Evolutionary conservation across 2,329 filamentous ascomycete species (phyloP).

Genomic region (Curvularia eragrostidis): DNA sequence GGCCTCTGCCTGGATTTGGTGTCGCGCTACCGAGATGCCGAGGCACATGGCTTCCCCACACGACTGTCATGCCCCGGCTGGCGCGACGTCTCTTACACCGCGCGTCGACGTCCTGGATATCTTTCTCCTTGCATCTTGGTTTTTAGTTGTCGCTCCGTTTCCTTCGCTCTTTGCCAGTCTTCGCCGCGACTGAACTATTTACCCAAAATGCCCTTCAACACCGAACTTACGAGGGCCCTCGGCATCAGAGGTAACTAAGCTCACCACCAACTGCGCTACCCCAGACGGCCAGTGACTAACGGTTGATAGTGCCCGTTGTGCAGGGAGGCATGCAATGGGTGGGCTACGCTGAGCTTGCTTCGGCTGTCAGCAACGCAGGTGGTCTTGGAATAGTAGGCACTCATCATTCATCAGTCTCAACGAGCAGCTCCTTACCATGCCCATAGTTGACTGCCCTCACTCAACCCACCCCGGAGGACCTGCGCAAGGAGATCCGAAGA

Average conservation of each 20-base stretch:
- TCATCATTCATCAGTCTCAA: neutral
- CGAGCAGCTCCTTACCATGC: conserved; percentile 19
- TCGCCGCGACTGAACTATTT: conserved; percentile 1
- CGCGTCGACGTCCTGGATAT: conserved; percentile 18
- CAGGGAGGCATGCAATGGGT: conserved; percentile 90
- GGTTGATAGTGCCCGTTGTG: conserved; percentile 72
- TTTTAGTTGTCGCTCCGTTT: conserved; percentile 1
- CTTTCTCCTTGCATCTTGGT: conserved; percentile 3
- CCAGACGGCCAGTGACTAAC: conserved; percentile 49
- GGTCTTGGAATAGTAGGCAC: conserved; percentile 70
- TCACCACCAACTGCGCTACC: neutral
- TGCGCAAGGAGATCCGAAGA: conserved; percentile 90
- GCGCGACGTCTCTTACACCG: conserved; percentile 19
- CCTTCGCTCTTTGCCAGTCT: neutral
- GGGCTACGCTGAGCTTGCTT: conserved; percentile 78
- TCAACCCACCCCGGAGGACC: conserved; percentile 87
- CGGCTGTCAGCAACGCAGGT: conserved; percentile 71
- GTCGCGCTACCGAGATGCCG: conserved; percentile 31
- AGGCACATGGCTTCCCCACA: conserved; percentile 41
- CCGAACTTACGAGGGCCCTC: conserved; percentile 66
- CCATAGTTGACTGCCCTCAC: conserved; percentile 78
- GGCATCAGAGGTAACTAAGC: conserved; percentile 58
- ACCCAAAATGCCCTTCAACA: conserved; percentile 67
- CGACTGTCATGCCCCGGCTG: conserved; percentile 21
- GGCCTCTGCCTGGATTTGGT: conserved; percentile 18